Conservation (phyloP, 2,329 filamentous ascomycete species). For the Fusarium oxysporum region DNA sequence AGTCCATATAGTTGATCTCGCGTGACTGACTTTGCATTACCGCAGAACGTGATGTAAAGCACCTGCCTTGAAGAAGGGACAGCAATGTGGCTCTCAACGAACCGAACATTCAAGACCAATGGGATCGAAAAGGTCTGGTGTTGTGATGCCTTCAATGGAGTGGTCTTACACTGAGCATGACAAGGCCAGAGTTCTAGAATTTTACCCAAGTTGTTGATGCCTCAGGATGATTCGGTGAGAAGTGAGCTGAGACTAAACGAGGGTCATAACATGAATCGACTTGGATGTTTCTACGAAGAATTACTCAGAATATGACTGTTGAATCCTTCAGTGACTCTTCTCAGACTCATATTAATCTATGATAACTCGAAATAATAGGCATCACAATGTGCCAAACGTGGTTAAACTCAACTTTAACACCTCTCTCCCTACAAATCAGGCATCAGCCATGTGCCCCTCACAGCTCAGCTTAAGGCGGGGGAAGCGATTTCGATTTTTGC, state of each 20-base stretch:
- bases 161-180: constrained; percentile 16
- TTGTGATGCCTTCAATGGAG: constrained; percentile 31
- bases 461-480: constrained; percentile 33
- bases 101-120: not conserved
- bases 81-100: not conserved
- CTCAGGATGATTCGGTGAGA: constrained; percentile 31
- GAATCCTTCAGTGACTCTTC: constrained; percentile 32
- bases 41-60: not conserved
- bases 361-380: constrained; percentile 14
- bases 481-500: constrained; percentile 39
- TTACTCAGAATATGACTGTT: constrained; percentile 29
- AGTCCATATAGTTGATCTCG: not conserved
- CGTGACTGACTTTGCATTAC: not conserved
- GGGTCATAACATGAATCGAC: not conserved
- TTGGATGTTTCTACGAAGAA: not conserved
- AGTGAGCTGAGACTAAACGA: not conserved
- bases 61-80: not conserved
- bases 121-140: not conserved
- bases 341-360: constrained; percentile 5
- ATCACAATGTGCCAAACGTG: constrained; percentile 20
- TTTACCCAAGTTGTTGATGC: constrained; percentile 38
- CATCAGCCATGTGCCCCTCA: constrained; percentile 28
- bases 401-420: constrained; percentile 31
- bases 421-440: constrained; percentile 7
- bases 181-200: constrained; percentile 12